These are phyloP conservation scores for Ophiosphaerella herpotricha DNA, from an alignment of 2,329 filamentous ascomycete species.

Conservation along the genomic window DNA sequence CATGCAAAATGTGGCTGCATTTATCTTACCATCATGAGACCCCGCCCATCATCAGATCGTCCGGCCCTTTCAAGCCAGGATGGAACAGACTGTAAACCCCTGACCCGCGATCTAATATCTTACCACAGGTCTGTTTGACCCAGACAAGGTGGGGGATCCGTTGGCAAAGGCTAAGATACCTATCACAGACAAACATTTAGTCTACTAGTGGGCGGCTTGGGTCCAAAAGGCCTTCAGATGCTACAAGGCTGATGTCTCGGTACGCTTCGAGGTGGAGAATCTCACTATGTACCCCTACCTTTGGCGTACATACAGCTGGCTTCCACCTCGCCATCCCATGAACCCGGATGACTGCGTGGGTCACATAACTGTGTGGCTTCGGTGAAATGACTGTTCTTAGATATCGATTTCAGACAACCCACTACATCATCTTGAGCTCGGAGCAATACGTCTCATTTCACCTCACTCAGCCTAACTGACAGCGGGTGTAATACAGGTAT, in stretches of 20 bases:
- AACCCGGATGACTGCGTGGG: constrained; percentile 2
- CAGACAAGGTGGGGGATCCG: constrained; percentile 16
- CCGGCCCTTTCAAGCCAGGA: constrained; percentile 20
- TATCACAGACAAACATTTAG: constrained; percentile 3
- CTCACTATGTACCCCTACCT: constrained; percentile 13
- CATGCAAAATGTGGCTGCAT: constrained; percentile 13
- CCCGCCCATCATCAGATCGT: constrained; percentile 17
- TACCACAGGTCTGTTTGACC: constrained; percentile 16
- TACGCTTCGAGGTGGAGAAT: constrained; percentile 6
- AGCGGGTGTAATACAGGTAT: too few species aligned
- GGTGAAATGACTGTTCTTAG: constrained; percentile 15
- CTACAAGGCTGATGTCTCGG: constrained; percentile 12
- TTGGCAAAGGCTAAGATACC: constrained; percentile 9
- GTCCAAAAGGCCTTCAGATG: background rate
- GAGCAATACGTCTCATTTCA: background rate
- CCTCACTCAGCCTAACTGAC: background rate
- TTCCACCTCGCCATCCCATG: constrained; percentile 3
- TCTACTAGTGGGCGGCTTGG: background rate
- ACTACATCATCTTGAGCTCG: background rate
- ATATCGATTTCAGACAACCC: background rate
- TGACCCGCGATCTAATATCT: constrained; percentile 11
- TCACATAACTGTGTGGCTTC: constrained; percentile 25
- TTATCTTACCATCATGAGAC: constrained; percentile 4
- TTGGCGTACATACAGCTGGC: constrained; percentile 11
- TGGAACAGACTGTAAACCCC: constrained; percentile 11